Base-by-base conservation (phyloP, 331 rosid species). In the Rhamnella rubrinervis region DNA sequence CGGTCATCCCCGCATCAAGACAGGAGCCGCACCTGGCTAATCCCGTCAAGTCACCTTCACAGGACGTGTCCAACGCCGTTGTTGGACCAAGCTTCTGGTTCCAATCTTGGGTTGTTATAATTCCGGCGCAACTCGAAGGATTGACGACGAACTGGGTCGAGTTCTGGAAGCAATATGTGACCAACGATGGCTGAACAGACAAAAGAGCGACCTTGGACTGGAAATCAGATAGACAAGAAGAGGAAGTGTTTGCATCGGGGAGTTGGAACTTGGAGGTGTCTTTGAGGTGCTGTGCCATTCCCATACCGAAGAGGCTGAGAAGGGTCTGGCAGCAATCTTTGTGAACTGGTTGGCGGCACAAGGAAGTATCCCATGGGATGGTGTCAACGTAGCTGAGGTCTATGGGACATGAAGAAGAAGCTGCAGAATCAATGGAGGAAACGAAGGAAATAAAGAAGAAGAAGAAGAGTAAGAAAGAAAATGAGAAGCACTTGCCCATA, bases 361-460 rank as follows among this genome's bases (percentile, higher is more conserved):
- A 6, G 46, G 97, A 73, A 25, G 86, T 71, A 89, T 92, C 83
- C 97, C 97, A 89, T 7, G 95, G 95, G 53, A 85, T 64, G 62
- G 89, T 82, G 5, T 71, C 41, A 15, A 92, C 92, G 49, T 85
- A 89, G 82, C 78, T 80, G 44, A 92, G 84, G 77, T 92, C 92
- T 1, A 92, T 65, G 56, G 93, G 96, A 21, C 97, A 92, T 39
- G 82, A 65, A 0, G 86, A 61, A 38, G 81, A 23, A 6, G 78
- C 35, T 8, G 77, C 20, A 14, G 77, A 40, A 31, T 3, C 20
- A 55, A 59, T 46, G 15, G 56, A 41, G 64, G 65, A 39, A 49
- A 65, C 2, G 44, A 74, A 40, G 76, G 35, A 41, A 67, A 73
- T 3, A 46, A 58, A 19, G 65, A 76, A 11, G 39, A 77, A 9